Evolutionary conservation across 441 rosid genomes (phyloP).

Genomic region (Melianthus villosus): DNA sequence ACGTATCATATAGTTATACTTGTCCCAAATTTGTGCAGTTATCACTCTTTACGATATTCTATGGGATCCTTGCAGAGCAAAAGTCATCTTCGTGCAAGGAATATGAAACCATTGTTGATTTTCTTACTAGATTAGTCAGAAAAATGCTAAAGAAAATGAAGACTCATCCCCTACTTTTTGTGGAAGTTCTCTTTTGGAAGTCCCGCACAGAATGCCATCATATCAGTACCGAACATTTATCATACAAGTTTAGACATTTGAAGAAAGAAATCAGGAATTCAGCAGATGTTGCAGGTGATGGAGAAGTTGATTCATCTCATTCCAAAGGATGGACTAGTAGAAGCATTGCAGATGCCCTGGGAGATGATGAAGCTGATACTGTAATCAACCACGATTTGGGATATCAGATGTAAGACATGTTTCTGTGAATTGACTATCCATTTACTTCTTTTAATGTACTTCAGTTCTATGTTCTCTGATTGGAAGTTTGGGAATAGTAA

Average conservation of each 20-base stretch:
- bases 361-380: constrained; percentile 97
- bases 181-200: constrained; percentile 90
- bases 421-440: constrained; percentile 3
- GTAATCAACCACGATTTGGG: constrained; percentile 45
- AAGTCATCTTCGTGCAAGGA: constrained; percentile 51
- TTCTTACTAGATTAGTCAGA: constrained; percentile 47
- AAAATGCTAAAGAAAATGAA: constrained; percentile 80
- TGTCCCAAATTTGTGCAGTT: constrained; percentile 38
- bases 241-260: constrained; percentile 61
- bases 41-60: constrained; percentile 57
- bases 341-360: constrained; percentile 92
- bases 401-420: constrained; percentile 31
- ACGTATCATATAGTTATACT: constrained; percentile 9
- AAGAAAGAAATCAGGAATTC: constrained; percentile 36
- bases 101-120: constrained; percentile 39
- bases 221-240: constrained; percentile 68
- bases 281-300: constrained; percentile 24
- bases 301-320: constrained; percentile 28
- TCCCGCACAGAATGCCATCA: constrained; percentile 72
- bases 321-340: constrained; percentile 42
- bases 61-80: constrained; percentile 73
- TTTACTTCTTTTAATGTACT: constrained; percentile 1
- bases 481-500: constrained; percentile 2
- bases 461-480: constrained; percentile 3
- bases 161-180: constrained; percentile 78